A percentile compares a stretch with the other conserved stretches of the same genome.
phyloP scores from a whole-genome alignment of 2,329 filamentous ascomycete species.

The Exserohilum turcica region DNA sequence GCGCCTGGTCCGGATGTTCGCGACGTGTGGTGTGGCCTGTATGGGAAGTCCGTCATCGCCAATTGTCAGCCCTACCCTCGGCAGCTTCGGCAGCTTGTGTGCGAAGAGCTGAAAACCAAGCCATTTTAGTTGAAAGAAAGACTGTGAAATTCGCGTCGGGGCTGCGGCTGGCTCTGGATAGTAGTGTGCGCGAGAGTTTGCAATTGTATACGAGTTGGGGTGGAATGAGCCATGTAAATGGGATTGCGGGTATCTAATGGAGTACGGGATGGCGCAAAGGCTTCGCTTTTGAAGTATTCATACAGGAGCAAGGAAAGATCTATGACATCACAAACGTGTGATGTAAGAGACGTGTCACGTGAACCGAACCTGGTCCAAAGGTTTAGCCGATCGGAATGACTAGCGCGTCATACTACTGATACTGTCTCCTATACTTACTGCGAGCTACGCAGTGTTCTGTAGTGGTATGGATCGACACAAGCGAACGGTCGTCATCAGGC shows the following conservation, averaged over 20 bases:
- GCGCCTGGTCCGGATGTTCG: background rate
- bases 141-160: background rate
- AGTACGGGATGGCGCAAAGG: background rate
- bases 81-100: conserved; percentile 7
- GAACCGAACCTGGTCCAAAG: background rate
- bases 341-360: background rate
- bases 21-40: background rate
- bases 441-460: background rate
- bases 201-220: background rate
- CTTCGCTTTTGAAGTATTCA: background rate
- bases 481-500: no score
- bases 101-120: background rate
- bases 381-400: background rate
- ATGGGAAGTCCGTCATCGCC: conserved; percentile 9
- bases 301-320: background rate
- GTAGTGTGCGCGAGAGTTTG: background rate
- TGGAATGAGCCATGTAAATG: background rate
- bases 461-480: background rate
- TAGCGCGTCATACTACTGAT: background rate
- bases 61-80: conserved; percentile 11
- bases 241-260: conserved; percentile 7
- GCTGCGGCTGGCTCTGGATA: background rate
- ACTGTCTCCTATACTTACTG: background rate
- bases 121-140: background rate
- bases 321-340: background rate